A percentile compares a stretch with the other conserved stretches of the same genome.
Conservation (phyloP, 1,284 basidiomycete genomes). For the Sanghuangporus sanghuang region DNA sequence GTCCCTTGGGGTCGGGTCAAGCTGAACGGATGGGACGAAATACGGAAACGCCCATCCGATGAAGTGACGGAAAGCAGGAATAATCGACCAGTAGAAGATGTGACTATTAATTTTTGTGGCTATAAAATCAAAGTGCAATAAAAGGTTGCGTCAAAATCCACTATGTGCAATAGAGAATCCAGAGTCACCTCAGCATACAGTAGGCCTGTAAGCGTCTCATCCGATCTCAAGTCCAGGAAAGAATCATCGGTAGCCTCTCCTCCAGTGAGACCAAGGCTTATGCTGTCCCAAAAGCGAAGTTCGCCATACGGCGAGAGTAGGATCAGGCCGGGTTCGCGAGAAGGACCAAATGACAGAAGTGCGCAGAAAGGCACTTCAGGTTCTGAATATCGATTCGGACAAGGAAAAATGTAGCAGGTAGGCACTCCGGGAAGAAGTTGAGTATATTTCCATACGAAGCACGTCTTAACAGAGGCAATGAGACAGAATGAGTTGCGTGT, state of each 20-base stretch:
- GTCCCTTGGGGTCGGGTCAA: conserved; percentile 42
- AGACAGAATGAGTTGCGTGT: conserved; percentile 66
- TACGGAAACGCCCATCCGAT: conserved; percentile 59
- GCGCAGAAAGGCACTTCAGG: conserved; percentile 55
- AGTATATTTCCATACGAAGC: conserved; percentile 79
- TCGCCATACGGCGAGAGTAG: conserved; percentile 59
- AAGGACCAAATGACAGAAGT: conserved; percentile 62
- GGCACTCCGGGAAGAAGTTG: conserved; percentile 61
- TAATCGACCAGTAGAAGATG: conserved; percentile 61
- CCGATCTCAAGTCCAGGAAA: conserved; percentile 45
- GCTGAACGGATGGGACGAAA: conserved; percentile 51
- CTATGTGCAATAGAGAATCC: background rate
- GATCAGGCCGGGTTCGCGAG: conserved; percentile 74
- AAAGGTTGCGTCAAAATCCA: background rate
- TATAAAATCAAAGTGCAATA: conserved; percentile 23
- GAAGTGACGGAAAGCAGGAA: conserved; percentile 62
- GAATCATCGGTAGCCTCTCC: conserved; percentile 59
- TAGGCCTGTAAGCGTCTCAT: conserved; percentile 61
- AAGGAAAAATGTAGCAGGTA: conserved; percentile 79
- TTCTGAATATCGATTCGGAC: conserved; percentile 43
- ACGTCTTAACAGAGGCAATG: conserved; percentile 63
- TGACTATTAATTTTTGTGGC: conserved; percentile 62
- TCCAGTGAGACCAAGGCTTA: conserved; percentile 76
- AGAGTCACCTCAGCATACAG: conserved; percentile 58
- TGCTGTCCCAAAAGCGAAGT: conserved; percentile 75